Base-by-base conservation (phyloP, 2,329 filamentous ascomycete genomes). In the Colletotrichum musicola region DNA sequence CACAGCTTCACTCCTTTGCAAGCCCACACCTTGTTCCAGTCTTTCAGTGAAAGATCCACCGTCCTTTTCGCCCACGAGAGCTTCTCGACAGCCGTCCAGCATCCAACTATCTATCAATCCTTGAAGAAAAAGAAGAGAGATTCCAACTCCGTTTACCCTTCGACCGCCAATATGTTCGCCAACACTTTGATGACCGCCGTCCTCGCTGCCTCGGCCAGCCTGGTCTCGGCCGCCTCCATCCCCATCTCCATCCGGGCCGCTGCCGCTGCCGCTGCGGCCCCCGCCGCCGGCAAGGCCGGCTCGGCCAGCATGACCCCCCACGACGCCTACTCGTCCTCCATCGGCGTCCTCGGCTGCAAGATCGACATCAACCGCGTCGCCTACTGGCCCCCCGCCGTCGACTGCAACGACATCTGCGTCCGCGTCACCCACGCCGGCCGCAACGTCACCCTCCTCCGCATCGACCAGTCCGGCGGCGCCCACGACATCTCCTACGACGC, bases 401-500 rank as follows among this genome's bases (percentile, higher is more conserved):
- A 82, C 79, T 90, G 88, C 81, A 79, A 84, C 79, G 82, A 86
- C 75, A 81, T 89, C 72, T 90, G 88, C 78, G 80, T 89, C 73
- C 83, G 84, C 76, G 79, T 89, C 69, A 82, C 79, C 64, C 79
- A 85, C 75, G 79, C 76, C 50, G 84, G 78, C 64, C 84, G 85
- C 68, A 81, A 78, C 46, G 76, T 90, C 64, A 82, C 88, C 72
- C 86, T 93, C 62, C 83, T 90, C 69, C 83, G 83, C 75, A 79
- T 90, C 71, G 88, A 89, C 80, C 77, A 80, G 59, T 89, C 87
- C 0, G 81, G 80, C 47, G 87, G 86, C 56, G 87, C 87, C 60
- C 76, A 87, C 76, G 88, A 90, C 77, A 84, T 90, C 79, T 84
- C 81, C 65, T 90, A 89, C 80, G 87, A 89, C 71, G 87, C 87